Evolutionary conservation across 805 yeast species (phyloP).

Genomic region (Pichia nanzhaoensis): DNA sequence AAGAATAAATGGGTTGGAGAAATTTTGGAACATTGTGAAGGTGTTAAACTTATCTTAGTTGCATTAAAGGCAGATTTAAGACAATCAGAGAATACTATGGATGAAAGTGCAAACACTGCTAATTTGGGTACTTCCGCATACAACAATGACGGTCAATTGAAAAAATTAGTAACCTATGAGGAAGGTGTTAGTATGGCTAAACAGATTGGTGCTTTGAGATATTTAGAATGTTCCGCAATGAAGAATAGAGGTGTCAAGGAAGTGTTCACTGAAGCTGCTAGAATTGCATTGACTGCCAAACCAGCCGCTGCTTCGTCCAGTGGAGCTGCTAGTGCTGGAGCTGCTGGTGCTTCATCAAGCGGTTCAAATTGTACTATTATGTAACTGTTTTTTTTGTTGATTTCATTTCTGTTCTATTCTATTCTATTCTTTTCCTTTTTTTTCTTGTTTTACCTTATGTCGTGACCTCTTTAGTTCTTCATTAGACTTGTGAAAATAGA

Average conservation of each 20-base stretch:
- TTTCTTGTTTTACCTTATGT: too few relatives aligned
- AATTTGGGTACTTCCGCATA: slow-evolving; percentile 19
- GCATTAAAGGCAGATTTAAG: slow-evolving; percentile 94
- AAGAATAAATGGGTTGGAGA: slow-evolving; percentile 97
- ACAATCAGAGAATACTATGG: slow-evolving; percentile 41
- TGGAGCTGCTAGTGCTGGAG: slow-evolving; percentile 12
- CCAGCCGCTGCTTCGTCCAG: slow-evolving; percentile 49
- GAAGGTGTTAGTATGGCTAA: slow-evolving; percentile 93
- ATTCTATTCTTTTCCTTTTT: not conserved
- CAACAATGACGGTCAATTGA: slow-evolving; percentile 27
- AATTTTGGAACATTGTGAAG: slow-evolving; percentile 94
- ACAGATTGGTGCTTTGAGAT: slow-evolving; percentile 87
- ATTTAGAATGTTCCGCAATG: slow-evolving; percentile 95
- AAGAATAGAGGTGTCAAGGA: slow-evolving; percentile 97
- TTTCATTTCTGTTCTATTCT: slow-evolving; percentile 5
- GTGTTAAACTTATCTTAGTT: slow-evolving; percentile 87
- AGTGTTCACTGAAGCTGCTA: slow-evolving; percentile 97
- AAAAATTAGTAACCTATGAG: slow-evolving; percentile 72
- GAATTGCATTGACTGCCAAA: slow-evolving; percentile 88
- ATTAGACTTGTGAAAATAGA: too few relatives aligned
- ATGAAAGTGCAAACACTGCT: slow-evolving; percentile 23
- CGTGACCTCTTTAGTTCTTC: too few relatives aligned
- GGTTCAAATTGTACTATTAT: slow-evolving; percentile 21
- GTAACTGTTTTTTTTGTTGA: slow-evolving; percentile 12
- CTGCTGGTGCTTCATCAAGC: slow-evolving; percentile 33